Evolutionary conservation across 345 rosid species (phyloP), one percentile per base, ranked within the genome.

Genomic region (Cardamine occulta): DNA sequence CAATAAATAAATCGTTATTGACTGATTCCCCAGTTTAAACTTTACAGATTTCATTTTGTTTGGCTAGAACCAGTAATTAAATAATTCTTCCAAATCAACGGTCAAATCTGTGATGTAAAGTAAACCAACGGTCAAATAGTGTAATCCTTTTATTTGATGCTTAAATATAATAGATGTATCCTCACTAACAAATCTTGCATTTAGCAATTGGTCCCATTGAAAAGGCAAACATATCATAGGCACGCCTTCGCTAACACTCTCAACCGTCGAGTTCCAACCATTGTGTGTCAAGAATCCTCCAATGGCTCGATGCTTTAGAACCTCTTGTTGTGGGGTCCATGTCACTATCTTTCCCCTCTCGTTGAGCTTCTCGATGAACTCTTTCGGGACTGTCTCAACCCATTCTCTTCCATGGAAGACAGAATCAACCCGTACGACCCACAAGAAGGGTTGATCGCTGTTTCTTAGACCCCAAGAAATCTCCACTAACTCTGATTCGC

Each of bases 391-490:
- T 26, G 18, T 2, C 51, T 49, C 74, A 12, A 31, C 62, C 49
- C 73, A 47, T 12, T 32, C 19, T 1, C 31, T 23, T 13, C 39
- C 82, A 2, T 21, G 34, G 4, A 75, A 69, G 1, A 72, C 72
- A 0, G 54, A 70, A 23, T 39, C 68, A 0, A 42, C 63, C 35
- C 89, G 68, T 7, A 81, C 57, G 5, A 82, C 91, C 88, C 87
- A 84, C 70, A 87, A 69, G 56, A 89, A 87, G 12, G 83, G 70
- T 29, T 79, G 76, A 12, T 74, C 58, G 12, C 85, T 82, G 45
- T 74, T 72, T 31, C 69, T 81, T 48, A 87, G 70, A 0, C 88
- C 88, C 63, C 77, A 75, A 80, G 87, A 83, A 23, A 87, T 14
- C 83, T 87, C 90, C 0, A 48, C 1, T 2, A 82, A 67, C 51